These are phyloP conservation scores for Misopates orontium DNA, from an alignment of 257 asterid species.

Conservation along the genomic window DNA sequence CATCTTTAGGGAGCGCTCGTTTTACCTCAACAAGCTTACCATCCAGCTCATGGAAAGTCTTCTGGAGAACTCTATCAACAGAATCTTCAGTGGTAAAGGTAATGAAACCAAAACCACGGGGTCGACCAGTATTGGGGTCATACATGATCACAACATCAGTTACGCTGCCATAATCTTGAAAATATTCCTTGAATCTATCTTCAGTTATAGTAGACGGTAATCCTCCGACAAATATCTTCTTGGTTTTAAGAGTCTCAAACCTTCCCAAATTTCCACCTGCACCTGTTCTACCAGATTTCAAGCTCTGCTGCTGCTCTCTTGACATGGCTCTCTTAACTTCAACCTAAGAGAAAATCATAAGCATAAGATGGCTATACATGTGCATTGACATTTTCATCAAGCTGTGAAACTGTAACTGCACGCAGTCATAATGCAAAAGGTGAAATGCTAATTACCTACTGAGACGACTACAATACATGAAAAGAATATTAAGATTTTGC, in stretches of 20 bases:
- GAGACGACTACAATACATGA: not conserved
- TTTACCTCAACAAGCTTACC: conserved; percentile 48
- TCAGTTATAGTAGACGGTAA: conserved; percentile 40
- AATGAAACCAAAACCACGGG: conserved; percentile 55
- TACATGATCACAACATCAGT: conserved; percentile 46
- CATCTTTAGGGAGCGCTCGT: conserved; percentile 46
- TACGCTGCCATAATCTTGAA: conserved; percentile 35
- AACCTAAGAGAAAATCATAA: conserved; percentile 17
- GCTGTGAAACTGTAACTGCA: not conserved
- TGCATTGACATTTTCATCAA: not conserved
- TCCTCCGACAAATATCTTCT: conserved; percentile 52
- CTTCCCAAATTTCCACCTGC: conserved; percentile 25
- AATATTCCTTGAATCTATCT: conserved; percentile 38
- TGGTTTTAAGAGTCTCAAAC: conserved; percentile 33
- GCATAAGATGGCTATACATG: conserved; percentile 7
- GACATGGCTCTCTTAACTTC: conserved; percentile 41
- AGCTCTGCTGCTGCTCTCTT: conserved; percentile 35
- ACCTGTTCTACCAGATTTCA: conserved; percentile 29
- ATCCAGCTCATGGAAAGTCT: conserved; percentile 42
- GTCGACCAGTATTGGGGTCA: conserved; percentile 39
- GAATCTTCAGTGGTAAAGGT: conserved; percentile 47
- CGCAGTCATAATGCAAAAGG: not conserved
- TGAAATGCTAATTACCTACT: not conserved
- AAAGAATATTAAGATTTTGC: too few relatives aligned
- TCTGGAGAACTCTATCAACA: conserved; percentile 41